Conservation (phyloP, 1,284 basidiomycete genomes). For the Meripilus lineatus region DNA sequence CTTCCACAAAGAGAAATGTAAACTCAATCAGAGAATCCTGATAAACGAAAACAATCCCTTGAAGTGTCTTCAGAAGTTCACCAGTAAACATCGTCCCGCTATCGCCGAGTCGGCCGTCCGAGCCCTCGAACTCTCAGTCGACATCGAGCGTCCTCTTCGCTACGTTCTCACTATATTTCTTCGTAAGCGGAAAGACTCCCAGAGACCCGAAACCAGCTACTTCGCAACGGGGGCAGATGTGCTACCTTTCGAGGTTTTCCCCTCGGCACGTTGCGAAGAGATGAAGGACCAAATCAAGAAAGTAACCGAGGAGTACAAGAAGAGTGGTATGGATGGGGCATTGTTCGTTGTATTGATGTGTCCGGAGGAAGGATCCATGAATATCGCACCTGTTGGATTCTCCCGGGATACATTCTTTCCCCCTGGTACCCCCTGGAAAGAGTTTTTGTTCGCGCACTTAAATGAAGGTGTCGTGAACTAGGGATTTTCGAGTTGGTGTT, state of each 20-base stretch:
- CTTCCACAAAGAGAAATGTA: constrained; percentile 19
- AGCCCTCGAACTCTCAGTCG: constrained; percentile 16
- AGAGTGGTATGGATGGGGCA: constrained; percentile 12
- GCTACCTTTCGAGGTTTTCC: constrained; percentile 14
- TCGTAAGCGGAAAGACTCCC: constrained; percentile 12
- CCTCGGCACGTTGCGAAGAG: constrained; percentile 13
- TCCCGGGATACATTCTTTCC: constrained; percentile 11
- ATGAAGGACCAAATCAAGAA: constrained; percentile 18
- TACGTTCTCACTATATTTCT: constrained; percentile 17
- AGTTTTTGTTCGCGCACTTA: constrained; percentile 14
- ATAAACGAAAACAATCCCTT: constrained; percentile 5
- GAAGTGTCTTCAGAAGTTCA: constrained; percentile 18
- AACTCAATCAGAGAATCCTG: constrained; percentile 16
- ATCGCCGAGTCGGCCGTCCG: constrained; percentile 16
- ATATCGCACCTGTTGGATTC: constrained; percentile 20
- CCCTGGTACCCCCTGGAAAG: constrained; percentile 16
- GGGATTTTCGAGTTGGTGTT: not conserved
- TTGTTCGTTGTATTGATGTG: constrained; percentile 17
- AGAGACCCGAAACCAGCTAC: constrained; percentile 17
- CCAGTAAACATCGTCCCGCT: constrained; percentile 20
- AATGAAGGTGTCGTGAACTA: constrained; percentile 15
- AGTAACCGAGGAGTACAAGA: constrained; percentile 13
- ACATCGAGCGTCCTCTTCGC: constrained; percentile 13
- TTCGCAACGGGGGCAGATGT: constrained; percentile 17
- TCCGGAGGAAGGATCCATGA: constrained; percentile 14